phyloP scores from a whole-genome alignment of 108 stramenopile genomes.

The Skeletonema menzelii region DNA sequence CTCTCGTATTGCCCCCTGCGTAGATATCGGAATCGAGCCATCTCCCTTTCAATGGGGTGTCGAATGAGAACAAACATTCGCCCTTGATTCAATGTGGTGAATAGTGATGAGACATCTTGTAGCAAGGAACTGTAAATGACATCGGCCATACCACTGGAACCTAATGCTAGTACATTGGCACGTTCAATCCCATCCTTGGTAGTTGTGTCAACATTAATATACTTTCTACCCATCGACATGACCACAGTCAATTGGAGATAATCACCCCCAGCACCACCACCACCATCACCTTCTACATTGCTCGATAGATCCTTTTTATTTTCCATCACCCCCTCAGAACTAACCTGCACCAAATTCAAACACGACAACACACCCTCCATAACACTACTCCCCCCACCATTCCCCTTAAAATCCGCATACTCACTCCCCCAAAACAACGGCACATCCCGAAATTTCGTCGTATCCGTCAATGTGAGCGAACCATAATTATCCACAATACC shows the following conservation, averaged over 20 bases:
- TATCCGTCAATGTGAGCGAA: background rate
- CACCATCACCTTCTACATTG: background rate
- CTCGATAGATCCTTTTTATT: background rate
- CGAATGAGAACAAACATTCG: constrained; percentile 55
- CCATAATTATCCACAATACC: constrained; percentile 24
- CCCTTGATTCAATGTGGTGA: constrained; percentile 48
- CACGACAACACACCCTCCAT: constrained; percentile 22
- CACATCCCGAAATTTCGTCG: constrained; percentile 13
- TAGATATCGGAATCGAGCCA: constrained; percentile 60
- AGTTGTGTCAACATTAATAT: constrained; percentile 57
- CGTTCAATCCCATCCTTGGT: constrained; percentile 52
- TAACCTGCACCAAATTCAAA: constrained; percentile 24
- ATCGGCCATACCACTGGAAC: constrained; percentile 50
- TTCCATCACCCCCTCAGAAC: background rate
- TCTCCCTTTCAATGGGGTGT: constrained; percentile 58
- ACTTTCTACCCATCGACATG: constrained; percentile 6
- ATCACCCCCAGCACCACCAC: background rate
- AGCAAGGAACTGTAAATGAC: constrained; percentile 54
- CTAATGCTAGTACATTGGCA: constrained; percentile 55
- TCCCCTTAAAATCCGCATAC: constrained; percentile 3
- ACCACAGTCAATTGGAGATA: background rate
- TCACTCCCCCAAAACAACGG: constrained; percentile 28
- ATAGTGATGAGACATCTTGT: constrained; percentile 52
- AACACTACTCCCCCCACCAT: constrained; percentile 4
- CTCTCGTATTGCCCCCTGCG: constrained; percentile 29